phyloP scores from a whole-genome alignment of 2,329 filamentous ascomycete species.

The Tolypocladium album region DNA sequence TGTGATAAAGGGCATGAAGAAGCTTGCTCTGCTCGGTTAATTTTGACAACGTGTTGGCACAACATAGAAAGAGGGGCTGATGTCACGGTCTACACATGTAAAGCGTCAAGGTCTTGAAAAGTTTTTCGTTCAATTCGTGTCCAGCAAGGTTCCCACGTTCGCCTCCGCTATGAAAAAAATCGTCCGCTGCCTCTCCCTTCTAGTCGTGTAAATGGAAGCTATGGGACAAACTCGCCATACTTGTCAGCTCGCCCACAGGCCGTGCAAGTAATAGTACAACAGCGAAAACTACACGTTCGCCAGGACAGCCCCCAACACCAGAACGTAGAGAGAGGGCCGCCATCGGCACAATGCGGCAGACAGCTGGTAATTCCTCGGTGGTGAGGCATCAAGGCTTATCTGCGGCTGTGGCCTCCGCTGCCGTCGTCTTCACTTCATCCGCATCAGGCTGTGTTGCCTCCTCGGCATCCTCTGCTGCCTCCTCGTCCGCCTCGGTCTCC shows the following conservation, averaged over 20 bases:
- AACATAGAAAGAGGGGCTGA: background rate
- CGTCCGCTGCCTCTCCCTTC: background rate
- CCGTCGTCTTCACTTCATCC: background rate
- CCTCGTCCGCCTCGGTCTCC: constrained; percentile 6
- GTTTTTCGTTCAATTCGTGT: constrained; percentile 2
- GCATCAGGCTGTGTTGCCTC: constrained; percentile 3
- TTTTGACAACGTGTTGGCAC: constrained; percentile 1
- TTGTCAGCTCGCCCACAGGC: background rate
- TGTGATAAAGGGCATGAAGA: constrained; percentile 36
- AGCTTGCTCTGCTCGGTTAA: constrained; percentile 38
- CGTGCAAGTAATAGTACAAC: background rate
- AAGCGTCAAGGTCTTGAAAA: background rate
- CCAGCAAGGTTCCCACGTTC: constrained; percentile 14
- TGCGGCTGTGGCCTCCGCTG: background rate
- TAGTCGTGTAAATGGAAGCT: background rate
- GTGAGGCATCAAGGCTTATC: background rate
- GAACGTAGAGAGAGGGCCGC: background rate
- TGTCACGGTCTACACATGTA: background rate
- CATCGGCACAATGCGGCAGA: background rate
- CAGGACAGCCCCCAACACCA: background rate
- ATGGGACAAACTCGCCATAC: background rate
- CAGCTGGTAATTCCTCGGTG: background rate
- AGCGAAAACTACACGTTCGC: background rate
- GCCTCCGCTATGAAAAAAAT: constrained; percentile 20
- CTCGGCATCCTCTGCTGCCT: background rate